phyloP scores from a whole-genome alignment of 805 yeast genomes.

The Wickerhamiella domercqiae region DNA sequence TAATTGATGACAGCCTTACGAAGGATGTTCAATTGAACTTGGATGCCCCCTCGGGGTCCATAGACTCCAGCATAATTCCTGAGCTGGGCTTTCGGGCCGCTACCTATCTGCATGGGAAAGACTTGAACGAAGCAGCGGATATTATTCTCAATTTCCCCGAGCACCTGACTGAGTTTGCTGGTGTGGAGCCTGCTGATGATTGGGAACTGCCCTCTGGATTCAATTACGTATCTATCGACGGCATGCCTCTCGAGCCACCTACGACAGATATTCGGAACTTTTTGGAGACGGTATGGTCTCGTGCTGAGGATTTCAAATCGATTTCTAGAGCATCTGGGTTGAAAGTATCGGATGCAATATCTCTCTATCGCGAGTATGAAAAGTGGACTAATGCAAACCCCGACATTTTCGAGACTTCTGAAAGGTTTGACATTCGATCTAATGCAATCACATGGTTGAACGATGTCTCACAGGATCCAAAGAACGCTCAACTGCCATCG shows the following conservation, averaged over 20 bases:
- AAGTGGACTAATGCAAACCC: background rate
- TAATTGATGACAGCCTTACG: slow-evolving; percentile 41
- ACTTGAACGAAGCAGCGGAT: slow-evolving; percentile 27
- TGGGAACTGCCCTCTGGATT: slow-evolving; percentile 17
- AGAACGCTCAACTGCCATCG: slow-evolving; percentile 33
- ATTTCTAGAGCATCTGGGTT: background rate
- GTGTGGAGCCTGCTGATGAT: slow-evolving; percentile 13
- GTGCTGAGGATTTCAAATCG: slow-evolving; percentile 2
- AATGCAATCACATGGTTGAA: slow-evolving; percentile 52
- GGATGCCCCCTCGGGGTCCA: slow-evolving; percentile 15
- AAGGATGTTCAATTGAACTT: slow-evolving; percentile 12
- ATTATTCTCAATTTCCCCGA: slow-evolving; percentile 42
- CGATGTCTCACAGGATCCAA: slow-evolving; percentile 50
- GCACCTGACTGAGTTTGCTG: slow-evolving; percentile 28
- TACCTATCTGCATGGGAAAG: slow-evolving; percentile 22
- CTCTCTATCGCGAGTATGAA: background rate
- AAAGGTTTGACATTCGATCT: slow-evolving; percentile 24
- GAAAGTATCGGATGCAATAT: background rate
- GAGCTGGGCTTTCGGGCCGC: slow-evolving; percentile 22
- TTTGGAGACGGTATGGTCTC: slow-evolving; percentile 27
- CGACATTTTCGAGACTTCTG: background rate
- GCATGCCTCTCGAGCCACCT: slow-evolving; percentile 32
- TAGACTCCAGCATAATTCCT: slow-evolving; percentile 16
- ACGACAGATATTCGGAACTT: slow-evolving; percentile 24
- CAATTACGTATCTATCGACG: slow-evolving; percentile 43